Conservation (phyloP, 495 filamentous ascomycete species). For the Xylaria venustula region DNA sequence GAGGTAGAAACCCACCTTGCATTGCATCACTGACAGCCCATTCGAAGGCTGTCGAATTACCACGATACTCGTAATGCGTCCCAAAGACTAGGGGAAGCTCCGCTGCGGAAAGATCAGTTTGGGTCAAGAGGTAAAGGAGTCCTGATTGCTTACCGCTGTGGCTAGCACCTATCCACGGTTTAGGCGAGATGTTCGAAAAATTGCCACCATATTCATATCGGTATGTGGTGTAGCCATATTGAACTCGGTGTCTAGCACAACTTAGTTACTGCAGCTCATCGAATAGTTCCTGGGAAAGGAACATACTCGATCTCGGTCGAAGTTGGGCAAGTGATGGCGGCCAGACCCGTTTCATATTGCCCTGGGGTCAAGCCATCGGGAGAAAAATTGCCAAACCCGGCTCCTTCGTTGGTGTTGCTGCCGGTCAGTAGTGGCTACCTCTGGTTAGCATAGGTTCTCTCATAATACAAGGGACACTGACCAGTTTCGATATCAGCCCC, state of each 20-base stretch:
- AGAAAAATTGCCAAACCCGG: slow-evolving; percentile 11
- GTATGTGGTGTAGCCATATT: slow-evolving; percentile 23
- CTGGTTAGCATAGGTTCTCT: background rate
- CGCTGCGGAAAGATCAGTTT: background rate
- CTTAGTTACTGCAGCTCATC: background rate
- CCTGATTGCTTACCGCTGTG: slow-evolving; percentile 23
- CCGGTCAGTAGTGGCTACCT: slow-evolving; percentile 10
- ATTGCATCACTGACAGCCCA: slow-evolving; percentile 34
- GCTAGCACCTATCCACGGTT: slow-evolving; percentile 40
- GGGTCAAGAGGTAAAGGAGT: too few relatives aligned
- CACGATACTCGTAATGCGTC: slow-evolving; percentile 34
- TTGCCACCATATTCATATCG: slow-evolving; percentile 39
- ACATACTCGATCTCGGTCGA: slow-evolving; percentile 1
- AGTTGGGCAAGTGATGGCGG: background rate
- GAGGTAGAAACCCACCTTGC: slow-evolving; percentile 29
- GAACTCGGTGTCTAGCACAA: background rate
- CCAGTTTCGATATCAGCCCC: slow-evolving; percentile 53
- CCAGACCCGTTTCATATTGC: background rate
- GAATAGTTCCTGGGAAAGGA: background rate
- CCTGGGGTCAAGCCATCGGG: slow-evolving; percentile 3
- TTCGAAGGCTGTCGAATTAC: slow-evolving; percentile 34
- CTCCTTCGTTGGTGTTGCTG: slow-evolving; percentile 19
- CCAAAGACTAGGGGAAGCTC: slow-evolving; percentile 45
- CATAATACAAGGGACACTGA: slow-evolving; percentile 28
- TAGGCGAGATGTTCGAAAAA: slow-evolving; percentile 35